These are phyloP conservation scores for Heracleum sosnowskyi DNA, from an alignment of 129 eudicot genomes.

Conservation along the genomic window DNA sequence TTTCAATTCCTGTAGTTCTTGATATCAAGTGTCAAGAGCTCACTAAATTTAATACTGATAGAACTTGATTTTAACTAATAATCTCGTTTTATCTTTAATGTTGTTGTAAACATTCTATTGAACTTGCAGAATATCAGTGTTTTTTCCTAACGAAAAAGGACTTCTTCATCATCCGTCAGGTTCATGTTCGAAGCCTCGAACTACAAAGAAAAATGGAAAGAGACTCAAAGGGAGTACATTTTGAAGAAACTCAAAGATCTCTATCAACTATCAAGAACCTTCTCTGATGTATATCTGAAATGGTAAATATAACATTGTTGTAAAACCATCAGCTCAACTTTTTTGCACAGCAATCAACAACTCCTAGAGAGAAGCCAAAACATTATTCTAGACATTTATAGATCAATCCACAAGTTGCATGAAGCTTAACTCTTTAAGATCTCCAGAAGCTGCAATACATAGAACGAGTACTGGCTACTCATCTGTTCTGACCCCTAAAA, in stretches of 20 bases:
- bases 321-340: not conserved
- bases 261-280: not conserved
- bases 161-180: not conserved
- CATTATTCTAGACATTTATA: not conserved
- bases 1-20: not conserved
- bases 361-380: not conserved
- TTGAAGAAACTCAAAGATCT: not conserved
- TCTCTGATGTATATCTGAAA: not conserved
- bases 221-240: not conserved
- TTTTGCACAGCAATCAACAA: not conserved
- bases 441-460: not conserved
- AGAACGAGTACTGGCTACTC: not conserved
- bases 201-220: not conserved
- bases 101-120: not conserved
- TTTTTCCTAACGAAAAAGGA: not conserved
- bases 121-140: not conserved
- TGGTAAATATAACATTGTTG: not conserved
- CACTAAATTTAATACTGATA: not conserved
- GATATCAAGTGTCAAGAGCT: not conserved
- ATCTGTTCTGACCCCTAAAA: constrained; percentile 11
- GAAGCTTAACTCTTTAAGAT: not conserved
- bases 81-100: not conserved
- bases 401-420: not conserved
- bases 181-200: not conserved
- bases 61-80: not conserved